phyloP scores from a whole-genome alignment of 2,329 filamentous ascomycete species.

The Fusarium multiceps region DNA sequence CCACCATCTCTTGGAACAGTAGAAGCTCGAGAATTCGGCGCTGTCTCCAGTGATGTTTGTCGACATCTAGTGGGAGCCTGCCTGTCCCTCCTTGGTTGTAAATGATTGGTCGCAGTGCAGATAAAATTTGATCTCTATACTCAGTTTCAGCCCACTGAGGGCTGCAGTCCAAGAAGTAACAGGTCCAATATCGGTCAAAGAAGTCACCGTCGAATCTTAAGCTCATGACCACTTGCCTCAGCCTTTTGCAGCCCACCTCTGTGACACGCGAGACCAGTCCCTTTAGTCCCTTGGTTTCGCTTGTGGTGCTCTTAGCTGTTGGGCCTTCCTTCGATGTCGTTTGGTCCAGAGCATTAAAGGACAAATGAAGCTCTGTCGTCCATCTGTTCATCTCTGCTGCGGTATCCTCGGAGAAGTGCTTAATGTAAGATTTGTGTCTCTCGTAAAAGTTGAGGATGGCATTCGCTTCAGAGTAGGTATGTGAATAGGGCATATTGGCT shows the following conservation, averaged over 20 bases:
- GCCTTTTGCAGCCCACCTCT: accelerated
- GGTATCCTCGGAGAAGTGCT: background rate
- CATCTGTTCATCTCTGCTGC: background rate
- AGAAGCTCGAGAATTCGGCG: background rate
- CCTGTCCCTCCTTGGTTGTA: accelerated
- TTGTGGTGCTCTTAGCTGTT: accelerated
- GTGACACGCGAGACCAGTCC: background rate
- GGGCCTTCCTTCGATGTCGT: no score
- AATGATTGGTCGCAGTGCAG: no score
- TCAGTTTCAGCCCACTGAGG: no score
- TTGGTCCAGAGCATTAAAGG: background rate
- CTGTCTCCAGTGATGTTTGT: background rate
- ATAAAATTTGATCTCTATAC: no score
- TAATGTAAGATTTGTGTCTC: background rate
- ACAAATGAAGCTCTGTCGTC: conserved; percentile 1
- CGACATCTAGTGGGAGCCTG: background rate
- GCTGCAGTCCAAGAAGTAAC: background rate
- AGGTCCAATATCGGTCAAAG: background rate
- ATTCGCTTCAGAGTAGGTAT: accelerated
- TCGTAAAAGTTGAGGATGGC: accelerated
- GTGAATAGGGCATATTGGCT: background rate
- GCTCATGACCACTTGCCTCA: background rate
- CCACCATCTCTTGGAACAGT: background rate
- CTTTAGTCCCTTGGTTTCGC: accelerated
- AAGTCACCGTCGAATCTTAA: background rate